Base-by-base conservation (phyloP, 2,329 filamentous ascomycete genomes). In the Aspergillus clavatus region DNA sequence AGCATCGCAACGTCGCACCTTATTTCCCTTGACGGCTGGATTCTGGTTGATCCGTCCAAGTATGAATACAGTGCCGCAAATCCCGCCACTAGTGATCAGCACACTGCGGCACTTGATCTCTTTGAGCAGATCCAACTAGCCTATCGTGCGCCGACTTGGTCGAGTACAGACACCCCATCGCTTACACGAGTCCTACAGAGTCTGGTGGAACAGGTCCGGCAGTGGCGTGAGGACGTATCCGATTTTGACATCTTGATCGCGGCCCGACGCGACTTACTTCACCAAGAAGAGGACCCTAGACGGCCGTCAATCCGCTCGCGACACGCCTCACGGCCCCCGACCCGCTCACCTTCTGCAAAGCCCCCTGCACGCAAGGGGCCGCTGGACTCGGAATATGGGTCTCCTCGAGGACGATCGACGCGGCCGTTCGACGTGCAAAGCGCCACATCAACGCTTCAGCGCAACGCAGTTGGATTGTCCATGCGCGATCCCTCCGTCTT, bases 1-100 rank as follows among this genome's bases (percentile, higher is more conserved):
- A 86, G 88, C 53, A 74, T 98, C 31, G 87, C 87, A 8, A 82
- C 87, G 1, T 97, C 93, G 56, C 86, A 89, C 5, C 86, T 87
- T 51, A 84, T 95, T 60, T 82, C 83, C 16, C 76, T 96, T 10
- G 89, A 96, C 60, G 86, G 87, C n/a, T 98, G 93, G 91, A 72
- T 97, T 23, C 73, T 91, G 5, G 83, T 88, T 12, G 81, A 84
- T 42, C 86, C 87, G 3, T 74, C 71, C n/a, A 76, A 73, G 47
- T 86, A 83, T 58, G 70, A 72, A 5, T 86, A 80, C 46, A 37
- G 33, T n/a, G n/a, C n/a, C n/a, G n/a, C n/a, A n/a, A n/a, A n/a
- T 37, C 12, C 38, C 46, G n/a, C 43, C 29, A 12, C 24, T 8
- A 31, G 44, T 1, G 37, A 51, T 16, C 40, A 57, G 11, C 45